Base-by-base conservation (phyloP, 2,329 filamentous ascomycete species). In the Fusarium secorum region DNA sequence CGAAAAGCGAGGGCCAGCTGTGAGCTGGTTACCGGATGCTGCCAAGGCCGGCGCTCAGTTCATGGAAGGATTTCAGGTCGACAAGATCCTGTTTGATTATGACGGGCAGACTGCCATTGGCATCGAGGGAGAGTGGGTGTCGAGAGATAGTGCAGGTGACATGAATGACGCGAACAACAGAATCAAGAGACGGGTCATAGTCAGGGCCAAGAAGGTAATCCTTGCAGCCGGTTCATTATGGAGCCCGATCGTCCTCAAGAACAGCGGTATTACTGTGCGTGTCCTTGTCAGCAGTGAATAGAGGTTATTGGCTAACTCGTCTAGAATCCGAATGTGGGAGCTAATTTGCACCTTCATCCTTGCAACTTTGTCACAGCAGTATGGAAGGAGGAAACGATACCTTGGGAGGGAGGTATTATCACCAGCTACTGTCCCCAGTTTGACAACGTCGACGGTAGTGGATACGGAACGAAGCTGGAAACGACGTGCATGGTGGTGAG, bases 381-480 rank as follows among this genome's bases (percentile, higher is more conserved):
- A n/a, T 94, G 91, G 79, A 85, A 91, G 35, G 85, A 94, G 64
- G 90, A 92, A 38, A 86, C 90, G 24, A 86, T 85, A n/a, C 89
- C 90, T 2, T 93, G 91, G 90, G 89, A 91, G 79, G 85, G 94
- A 20, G 87, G 90, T 4, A 95, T 95, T 73, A 88, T 98, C 64
- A 98, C 95, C 0, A 88, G 89, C 7, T 90, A 95, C 22, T 91
- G 93, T 70, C 88, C 86, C 45, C 89, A 92, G 58, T 93, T 95
- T 73, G 92, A 97, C 71, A 91, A 98, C 73, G 85, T 95, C 1
- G 94, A 97, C 78, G 88, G 88, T 10, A 85, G 90, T 44, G 93
- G 94, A 62, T 93, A 98, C 75, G 95, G 95, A 41, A 86, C 87
- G 52, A 97, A 97, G 79, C 84, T 98, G 32, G 94, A 98, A 83